Percentiles rank a stretch among this genome's conserved stretches.
Conservation (phyloP, 1,284 basidiomycete species). For the Ustilago crameri region DNA sequence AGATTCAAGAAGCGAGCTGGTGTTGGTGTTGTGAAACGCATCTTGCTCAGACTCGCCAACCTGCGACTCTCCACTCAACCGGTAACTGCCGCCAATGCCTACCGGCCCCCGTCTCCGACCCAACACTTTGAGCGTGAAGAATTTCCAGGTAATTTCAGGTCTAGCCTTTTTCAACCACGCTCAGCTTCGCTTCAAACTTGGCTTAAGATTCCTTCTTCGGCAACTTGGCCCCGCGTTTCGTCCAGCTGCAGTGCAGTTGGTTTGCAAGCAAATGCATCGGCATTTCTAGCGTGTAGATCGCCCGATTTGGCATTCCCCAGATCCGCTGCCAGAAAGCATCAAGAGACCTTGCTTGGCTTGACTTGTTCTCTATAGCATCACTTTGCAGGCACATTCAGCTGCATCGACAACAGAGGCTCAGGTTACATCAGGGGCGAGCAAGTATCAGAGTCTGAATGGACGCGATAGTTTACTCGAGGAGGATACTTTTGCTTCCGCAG, state of each 20-base stretch:
- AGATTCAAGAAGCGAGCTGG: neutral
- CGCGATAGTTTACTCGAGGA: conserved; percentile 24
- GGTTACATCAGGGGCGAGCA: too few relatives aligned
- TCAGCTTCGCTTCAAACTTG: too few relatives aligned
- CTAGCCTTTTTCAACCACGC: too few relatives aligned
- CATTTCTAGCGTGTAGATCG: too few relatives aligned
- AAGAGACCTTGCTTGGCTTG: too few relatives aligned
- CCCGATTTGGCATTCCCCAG: neutral
- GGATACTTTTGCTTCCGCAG: conserved; percentile 36
- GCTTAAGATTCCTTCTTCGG: too few relatives aligned
- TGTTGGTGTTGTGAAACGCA: conserved; percentile 1
- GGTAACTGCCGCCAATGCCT: neutral
- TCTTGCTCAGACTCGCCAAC: neutral
- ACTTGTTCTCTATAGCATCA: too few relatives aligned
- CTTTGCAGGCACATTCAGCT: too few relatives aligned
- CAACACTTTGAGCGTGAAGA: too few relatives aligned
- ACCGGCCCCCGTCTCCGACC: neutral
- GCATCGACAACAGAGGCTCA: too few relatives aligned
- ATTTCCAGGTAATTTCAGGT: too few relatives aligned
- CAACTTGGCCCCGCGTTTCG: too few relatives aligned
- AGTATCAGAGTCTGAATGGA: neutral
- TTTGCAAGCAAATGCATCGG: neutral
- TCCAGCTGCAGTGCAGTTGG: neutral
- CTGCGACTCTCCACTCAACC: neutral
- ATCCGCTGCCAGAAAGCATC: neutral